These are phyloP conservation scores for Aurantiochytrium sp. DNA, from an alignment of 108 stramenopile genomes.

Conservation along the genomic window DNA sequence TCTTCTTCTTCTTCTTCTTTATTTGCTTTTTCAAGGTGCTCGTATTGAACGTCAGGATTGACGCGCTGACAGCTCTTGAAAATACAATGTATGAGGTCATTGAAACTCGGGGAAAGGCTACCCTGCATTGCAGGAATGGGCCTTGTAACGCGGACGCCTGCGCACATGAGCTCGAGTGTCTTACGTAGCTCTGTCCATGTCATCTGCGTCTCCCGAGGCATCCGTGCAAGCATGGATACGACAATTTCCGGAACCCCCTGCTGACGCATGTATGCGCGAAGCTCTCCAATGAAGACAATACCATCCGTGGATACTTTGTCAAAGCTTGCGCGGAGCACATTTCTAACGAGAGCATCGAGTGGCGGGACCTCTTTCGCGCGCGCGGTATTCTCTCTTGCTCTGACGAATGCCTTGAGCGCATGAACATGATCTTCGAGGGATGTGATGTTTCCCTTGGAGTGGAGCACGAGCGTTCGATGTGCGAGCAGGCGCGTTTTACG, in stretches of 20 bases:
- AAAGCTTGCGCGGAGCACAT: no score
- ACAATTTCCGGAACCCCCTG: neutral
- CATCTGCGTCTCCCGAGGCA: neutral
- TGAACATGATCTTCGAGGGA: no score
- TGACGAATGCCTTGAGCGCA: no score
- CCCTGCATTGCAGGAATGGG: neutral
- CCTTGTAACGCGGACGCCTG: neutral
- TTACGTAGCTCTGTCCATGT: neutral
- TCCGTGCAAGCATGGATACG: neutral
- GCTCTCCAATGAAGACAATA: neutral
- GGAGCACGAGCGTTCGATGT: no score
- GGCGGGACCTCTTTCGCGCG: no score
- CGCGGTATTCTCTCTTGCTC: no score
- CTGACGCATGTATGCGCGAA: neutral
- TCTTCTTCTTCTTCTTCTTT: no score
- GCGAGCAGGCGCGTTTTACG: neutral
- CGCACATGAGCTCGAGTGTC: neutral
- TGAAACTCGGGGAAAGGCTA: neutral
- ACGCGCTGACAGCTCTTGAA: neutral
- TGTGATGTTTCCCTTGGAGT: no score
- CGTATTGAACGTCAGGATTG: no score
- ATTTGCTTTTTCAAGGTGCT: no score
- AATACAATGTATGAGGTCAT: neutral
- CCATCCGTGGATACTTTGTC: no score
- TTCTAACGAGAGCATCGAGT: no score